Conservation (phyloP, 768 basidiomycete genomes). For the Auriscalpium microsporum region DNA sequence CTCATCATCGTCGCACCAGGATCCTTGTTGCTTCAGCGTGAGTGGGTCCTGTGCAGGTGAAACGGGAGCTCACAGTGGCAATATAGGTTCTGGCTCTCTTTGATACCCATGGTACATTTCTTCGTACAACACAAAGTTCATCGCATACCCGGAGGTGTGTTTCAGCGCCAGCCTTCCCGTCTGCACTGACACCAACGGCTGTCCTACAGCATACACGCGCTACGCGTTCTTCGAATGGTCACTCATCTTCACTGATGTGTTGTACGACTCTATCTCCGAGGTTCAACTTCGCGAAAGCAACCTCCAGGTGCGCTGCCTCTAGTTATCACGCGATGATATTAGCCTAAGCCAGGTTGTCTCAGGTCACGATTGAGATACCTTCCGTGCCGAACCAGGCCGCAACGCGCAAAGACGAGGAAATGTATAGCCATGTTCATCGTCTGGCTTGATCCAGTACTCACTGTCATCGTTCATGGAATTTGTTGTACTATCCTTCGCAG, state of each 20-base stretch:
- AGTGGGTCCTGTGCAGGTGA: slow-evolving; percentile 12
- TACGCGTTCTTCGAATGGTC: slow-evolving; percentile 89
- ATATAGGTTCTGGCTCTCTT: slow-evolving; percentile 58
- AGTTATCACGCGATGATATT: background rate
- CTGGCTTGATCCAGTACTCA: slow-evolving; percentile 26
- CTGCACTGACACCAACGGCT: background rate
- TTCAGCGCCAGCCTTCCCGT: background rate
- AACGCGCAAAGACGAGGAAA: slow-evolving; percentile 22
- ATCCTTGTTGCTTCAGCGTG: slow-evolving; percentile 45
- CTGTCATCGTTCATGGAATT: too few relatives aligned
- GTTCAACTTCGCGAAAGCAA: slow-evolving; percentile 48
- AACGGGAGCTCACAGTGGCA: too few relatives aligned
- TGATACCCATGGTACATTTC: slow-evolving; percentile 73
- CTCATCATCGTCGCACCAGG: slow-evolving; percentile 26
- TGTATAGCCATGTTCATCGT: slow-evolving; percentile 39
- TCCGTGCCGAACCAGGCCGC: slow-evolving; percentile 5
- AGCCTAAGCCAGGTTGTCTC: background rate
- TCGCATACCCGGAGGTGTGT: slow-evolving; percentile 65
- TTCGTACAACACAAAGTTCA: slow-evolving; percentile 83
- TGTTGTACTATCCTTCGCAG: background rate
- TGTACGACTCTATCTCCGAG: slow-evolving; percentile 61
- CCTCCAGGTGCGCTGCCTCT: slow-evolving; percentile 35
- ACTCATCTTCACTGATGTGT: slow-evolving; percentile 63
- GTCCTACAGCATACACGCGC: slow-evolving; percentile 61
- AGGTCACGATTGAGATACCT: slow-evolving; percentile 23